These are phyloP conservation scores for Alternaria brassicicola DNA, from an alignment of 2,329 filamentous ascomycete genomes.

Conservation along the genomic window DNA sequence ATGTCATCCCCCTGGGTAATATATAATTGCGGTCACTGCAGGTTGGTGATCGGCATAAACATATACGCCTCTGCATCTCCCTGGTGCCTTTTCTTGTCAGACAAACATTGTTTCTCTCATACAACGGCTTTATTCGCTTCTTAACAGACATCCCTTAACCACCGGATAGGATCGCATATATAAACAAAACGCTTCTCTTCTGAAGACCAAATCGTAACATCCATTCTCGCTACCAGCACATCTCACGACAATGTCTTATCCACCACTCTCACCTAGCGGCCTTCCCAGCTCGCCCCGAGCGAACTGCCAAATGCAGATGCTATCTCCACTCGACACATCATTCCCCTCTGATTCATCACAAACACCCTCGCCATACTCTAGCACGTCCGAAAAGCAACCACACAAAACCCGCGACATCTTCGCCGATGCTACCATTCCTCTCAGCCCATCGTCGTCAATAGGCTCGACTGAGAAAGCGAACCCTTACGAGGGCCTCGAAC, in stretches of 20 bases:
- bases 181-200: slow-evolving; percentile 11
- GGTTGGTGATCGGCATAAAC: slow-evolving; percentile 30
- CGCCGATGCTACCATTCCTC: slow-evolving; percentile 43
- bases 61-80: slow-evolving; percentile 22
- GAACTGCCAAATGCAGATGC: slow-evolving; percentile 23
- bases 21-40: slow-evolving; percentile 28
- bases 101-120: slow-evolving; percentile 26
- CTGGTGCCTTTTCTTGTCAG: slow-evolving; percentile 22
- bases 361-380: slow-evolving; percentile 24
- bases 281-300: slow-evolving; percentile 35
- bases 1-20: slow-evolving; percentile 24
- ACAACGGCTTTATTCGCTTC: slow-evolving; percentile 9
- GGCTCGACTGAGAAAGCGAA: slow-evolving; percentile 19
- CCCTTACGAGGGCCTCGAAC: slow-evolving; percentile 34
- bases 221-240: background rate
- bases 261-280: slow-evolving; percentile 25
- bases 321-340: slow-evolving; percentile 32
- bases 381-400: slow-evolving; percentile 21
- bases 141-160: slow-evolving; percentile 9
- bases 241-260: slow-evolving; percentile 22
- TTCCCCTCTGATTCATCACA: slow-evolving; percentile 15
- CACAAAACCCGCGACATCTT: slow-evolving; percentile 35
- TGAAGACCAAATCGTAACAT: background rate
- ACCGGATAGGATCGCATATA: slow-evolving; percentile 3
- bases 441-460: slow-evolving; percentile 34